phyloP scores from a whole-genome alignment of 108 stramenopile genomes.

The Licmophora abbreviata region DNA sequence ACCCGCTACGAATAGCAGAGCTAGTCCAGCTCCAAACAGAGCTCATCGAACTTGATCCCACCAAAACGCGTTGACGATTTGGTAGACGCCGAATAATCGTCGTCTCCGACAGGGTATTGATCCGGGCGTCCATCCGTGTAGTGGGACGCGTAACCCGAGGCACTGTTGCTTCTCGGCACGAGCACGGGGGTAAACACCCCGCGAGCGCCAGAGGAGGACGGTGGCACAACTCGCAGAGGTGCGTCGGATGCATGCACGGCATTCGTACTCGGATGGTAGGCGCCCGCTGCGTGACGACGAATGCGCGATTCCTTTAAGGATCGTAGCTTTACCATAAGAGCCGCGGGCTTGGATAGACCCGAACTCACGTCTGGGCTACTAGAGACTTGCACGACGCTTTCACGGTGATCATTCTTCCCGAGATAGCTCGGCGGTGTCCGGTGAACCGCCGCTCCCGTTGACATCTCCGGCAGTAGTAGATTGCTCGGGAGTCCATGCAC shows the following conservation, averaged over 20 bases:
- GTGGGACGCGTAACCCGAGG: not conserved
- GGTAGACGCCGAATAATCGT: slow-evolving; percentile 5
- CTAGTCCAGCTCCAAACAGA: slow-evolving; percentile 8
- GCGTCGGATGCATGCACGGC: not conserved
- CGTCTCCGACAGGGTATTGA: not conserved
- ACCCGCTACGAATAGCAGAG: too few relatives aligned
- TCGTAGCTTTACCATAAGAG: not conserved
- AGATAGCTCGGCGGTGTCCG: too few relatives aligned
- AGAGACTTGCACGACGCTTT: too few relatives aligned
- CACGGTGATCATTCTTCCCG: too few relatives aligned
- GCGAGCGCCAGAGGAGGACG: too few relatives aligned
- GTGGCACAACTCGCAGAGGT: not conserved
- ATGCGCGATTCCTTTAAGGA: not conserved
- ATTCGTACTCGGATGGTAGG: not conserved
- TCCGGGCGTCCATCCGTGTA: not conserved
- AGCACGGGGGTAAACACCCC: too few relatives aligned
- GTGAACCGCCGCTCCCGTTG: too few relatives aligned
- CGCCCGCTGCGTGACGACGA: not conserved
- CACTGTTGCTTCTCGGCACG: too few relatives aligned
- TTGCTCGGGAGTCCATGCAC: too few relatives aligned
- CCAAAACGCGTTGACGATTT: slow-evolving; percentile 4
- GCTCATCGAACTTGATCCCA: slow-evolving; percentile 1
- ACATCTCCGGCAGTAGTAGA: too few relatives aligned
- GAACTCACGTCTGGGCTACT: not conserved
- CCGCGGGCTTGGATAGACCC: not conserved